Base-by-base conservation (phyloP, 768 basidiomycete species). In the Suillus occidentalis region DNA sequence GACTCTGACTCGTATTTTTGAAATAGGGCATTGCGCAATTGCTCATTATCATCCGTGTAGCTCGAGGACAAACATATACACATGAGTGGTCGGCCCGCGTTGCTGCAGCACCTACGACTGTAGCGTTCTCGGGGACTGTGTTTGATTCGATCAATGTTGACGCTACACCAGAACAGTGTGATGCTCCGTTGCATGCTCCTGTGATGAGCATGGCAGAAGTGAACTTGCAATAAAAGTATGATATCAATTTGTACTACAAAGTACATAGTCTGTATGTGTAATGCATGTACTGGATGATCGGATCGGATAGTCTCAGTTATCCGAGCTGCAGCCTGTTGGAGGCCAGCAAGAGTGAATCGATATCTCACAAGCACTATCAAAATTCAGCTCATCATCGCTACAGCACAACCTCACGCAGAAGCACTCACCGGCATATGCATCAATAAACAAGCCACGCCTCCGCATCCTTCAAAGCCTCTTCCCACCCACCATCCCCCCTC, bases 1-100 rank as follows among this genome's bases (percentile, higher is more conserved):
- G 20, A 20, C 43, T 18, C 20, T 22, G 25, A 25, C 34, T 36
- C 4, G 34, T 36, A 36, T 36, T 36, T 36, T 36, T 8, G 34
- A 36, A 36, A 36, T 16, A 81, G 79, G 72, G 70, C 25, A 76
- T 81, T 61, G 72, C 74, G 0, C 74, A 78, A 36, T 25, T 76
- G 22, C 65, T 77, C 58, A 79, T 81, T 64, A 73, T 79, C 66
- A 67, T 76, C 28, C 74, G 80, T 3, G 76, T 81, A 31, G 75
- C 73, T 0, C 68, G 63, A 47, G 80, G 79, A 5, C 62, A 65
- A 8, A 71, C 73, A 5, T 72, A 71, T 56, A 36, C 62, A 4
- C 37, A 63, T 34, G 28, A 61, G 0, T 63, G 62, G 3, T 37
- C 53, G 40, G 36, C 20, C 22, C 18, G 22, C 13, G 31, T 47